phyloP scores from a whole-genome alignment of 169 alveolate species.

The Plasmodium cynomolgi region DNA sequence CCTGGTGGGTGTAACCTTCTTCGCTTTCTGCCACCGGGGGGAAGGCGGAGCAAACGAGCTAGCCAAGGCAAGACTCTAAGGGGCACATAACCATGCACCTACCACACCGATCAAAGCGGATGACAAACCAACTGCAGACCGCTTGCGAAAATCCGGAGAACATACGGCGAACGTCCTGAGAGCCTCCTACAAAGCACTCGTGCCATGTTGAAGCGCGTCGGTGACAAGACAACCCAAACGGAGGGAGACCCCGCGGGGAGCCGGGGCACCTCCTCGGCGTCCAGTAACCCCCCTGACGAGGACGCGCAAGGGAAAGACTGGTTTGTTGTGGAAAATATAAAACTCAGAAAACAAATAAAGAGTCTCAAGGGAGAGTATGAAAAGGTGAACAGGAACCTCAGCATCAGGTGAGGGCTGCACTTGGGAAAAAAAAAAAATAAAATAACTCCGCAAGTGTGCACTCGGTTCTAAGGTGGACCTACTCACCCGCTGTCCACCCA shows the following conservation, averaged over 20 bases:
- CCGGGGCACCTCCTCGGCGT: not conserved
- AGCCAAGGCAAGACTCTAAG: not conserved
- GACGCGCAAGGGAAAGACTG: conserved; percentile 7
- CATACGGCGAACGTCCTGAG: not conserved
- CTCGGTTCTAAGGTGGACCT: not conserved
- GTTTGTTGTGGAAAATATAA: conserved; percentile 51
- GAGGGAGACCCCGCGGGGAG: not conserved
- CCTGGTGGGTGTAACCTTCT: not conserved
- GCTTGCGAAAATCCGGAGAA: no score
- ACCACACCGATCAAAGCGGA: not conserved
- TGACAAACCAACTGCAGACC: not conserved
- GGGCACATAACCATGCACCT: not conserved
- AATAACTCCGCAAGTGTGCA: not conserved
- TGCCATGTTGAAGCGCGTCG: not conserved
- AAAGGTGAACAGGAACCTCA: not conserved
- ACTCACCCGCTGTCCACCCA: not conserved
- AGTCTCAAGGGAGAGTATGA: conserved; percentile 17
- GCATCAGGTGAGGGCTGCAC: not conserved
- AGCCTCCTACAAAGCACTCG: not conserved
- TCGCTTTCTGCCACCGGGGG: not conserved
- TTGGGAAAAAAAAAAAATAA: not conserved
- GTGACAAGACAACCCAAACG: not conserved
- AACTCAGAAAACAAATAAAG: conserved; percentile 50
- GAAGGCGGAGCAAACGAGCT: not conserved
- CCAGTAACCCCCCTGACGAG: not conserved